A percentile compares a stretch with the other conserved stretches of the same genome.
Conservation (phyloP, 176 grass and related monocot species). For the Rhynchospora breviuscula region DNA sequence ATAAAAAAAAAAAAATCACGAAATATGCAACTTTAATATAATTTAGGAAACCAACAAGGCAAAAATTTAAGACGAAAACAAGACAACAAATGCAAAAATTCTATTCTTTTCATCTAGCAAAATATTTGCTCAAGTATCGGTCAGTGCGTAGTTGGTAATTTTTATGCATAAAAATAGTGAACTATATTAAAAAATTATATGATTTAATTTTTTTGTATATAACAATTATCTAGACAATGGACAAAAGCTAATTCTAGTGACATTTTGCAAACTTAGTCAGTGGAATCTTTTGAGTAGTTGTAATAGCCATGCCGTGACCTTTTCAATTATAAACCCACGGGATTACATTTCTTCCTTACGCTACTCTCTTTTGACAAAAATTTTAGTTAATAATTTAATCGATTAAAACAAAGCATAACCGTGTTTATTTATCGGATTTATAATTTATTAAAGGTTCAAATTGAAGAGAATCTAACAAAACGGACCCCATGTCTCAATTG, state of each 20-base stretch:
- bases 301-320: background rate
- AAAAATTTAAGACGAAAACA: background rate
- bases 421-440: background rate
- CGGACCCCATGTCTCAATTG: background rate
- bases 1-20: background rate
- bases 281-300: background rate
- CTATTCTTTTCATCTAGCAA: background rate
- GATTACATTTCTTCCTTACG: background rate
- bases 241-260: background rate
- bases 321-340: background rate
- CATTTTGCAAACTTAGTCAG: background rate
- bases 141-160: too few relatives aligned
- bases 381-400: background rate
- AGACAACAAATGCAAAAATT: background rate
- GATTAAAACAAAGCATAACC: background rate
- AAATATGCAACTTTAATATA: background rate
- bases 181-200: too few relatives aligned
- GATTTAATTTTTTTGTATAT: too few relatives aligned
- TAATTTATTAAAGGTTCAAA: background rate
- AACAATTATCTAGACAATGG: too few relatives aligned
- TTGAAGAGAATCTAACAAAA: background rate
- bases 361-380: background rate
- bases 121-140: too few relatives aligned
- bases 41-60: background rate
- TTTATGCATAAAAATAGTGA: too few relatives aligned